Percentiles rank a stretch among this genome's conserved stretches.
These are phyloP conservation scores for Earliella scabrosa DNA, from an alignment of 1,284 basidiomycete genomes.

Conservation along the genomic window DNA sequence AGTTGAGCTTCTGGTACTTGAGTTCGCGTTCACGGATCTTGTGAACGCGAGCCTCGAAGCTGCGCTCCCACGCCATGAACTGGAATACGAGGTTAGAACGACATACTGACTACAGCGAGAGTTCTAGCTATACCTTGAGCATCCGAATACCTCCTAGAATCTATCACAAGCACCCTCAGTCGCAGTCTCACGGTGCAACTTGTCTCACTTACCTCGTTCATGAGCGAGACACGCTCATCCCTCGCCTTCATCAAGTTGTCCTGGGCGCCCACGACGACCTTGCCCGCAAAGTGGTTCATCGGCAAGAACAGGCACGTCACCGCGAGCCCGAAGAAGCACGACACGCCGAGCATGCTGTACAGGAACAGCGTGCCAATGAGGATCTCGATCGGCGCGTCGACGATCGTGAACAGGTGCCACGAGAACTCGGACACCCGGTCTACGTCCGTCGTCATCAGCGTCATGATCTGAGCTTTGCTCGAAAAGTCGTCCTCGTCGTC, in stretches of 20 bases:
- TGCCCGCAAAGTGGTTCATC: constrained; percentile 86
- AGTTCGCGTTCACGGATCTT: constrained; percentile 81
- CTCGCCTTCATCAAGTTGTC: constrained; percentile 92
- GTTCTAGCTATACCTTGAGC: constrained; percentile 66
- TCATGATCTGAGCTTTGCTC: constrained; percentile 91
- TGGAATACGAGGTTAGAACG: constrained; percentile 29
- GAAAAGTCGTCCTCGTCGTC: constrained; percentile 81
- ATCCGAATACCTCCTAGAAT: constrained; percentile 90
- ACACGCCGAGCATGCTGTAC: constrained; percentile 81
- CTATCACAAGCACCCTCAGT: constrained; percentile 36
- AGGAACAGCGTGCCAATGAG: constrained; percentile 81
- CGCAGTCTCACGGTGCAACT: background rate
- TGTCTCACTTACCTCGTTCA: constrained; percentile 79
- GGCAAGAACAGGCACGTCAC: constrained; percentile 87
- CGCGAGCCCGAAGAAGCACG: constrained; percentile 81
- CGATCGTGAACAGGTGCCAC: constrained; percentile 75
- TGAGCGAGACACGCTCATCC: constrained; percentile 87
- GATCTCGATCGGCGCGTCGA: constrained; percentile 89
- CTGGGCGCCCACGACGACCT: constrained; percentile 82
- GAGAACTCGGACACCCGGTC: constrained; percentile 87
- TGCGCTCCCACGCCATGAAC: constrained; percentile 96
- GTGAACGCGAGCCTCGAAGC: constrained; percentile 80
- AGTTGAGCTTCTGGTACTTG: constrained; percentile 84
- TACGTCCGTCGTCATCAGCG: constrained; percentile 87
- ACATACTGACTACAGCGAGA: background rate